Evolutionary conservation across 352 stramenopile genomes (phyloP), one percentile per base, ranked within the genome.

Genomic region (Globisporangium cylindrosporum): DNA sequence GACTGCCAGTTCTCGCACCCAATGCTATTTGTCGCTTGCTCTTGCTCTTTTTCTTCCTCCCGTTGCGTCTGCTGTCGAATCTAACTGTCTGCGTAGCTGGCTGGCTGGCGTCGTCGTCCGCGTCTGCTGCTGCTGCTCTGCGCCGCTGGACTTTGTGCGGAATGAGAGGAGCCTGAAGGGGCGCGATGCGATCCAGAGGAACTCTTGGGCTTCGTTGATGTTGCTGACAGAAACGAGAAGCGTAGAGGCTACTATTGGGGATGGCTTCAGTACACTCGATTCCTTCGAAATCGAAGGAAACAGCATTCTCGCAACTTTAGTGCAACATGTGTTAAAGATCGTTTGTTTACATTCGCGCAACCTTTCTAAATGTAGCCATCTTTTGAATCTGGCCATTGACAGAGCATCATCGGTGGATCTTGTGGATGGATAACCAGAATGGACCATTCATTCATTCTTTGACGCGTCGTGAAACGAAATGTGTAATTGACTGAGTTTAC

Each of bases 201-300:
- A 24, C 24, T 20, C 14, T 24, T 59, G 32, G 25, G 24, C 7
- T 59, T 59, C n/a, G 25, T 24, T 20, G 41, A 54, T 54, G 18
- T 12, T 54, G 20, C n/a, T 54, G 20, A 25, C 9, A 12, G 10
- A 12, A 25, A 25, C 29, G 29, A 25, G 46, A 27, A 27, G 48
- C 48, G 18, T 7, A 38, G 54, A n/a, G 59, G 59, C 59, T 55
- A 55, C 59, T 64, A 64, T 55, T 64, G 22, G 8, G 2, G 58
- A 38, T 27, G 58, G 3, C 3, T 60, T 10, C 54, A 60, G 25
- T 43, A 24, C 22, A 3, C 6, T 4, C 22, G 5, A 8, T 54
- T 53, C 41, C 25, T 64, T 64, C 58, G 62, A 67, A 57, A 54
- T 46, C 49, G 62, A 54, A 56, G 34, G 41, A 46, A 32, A 29